Evolutionary conservation across 2,329 filamentous ascomycete genomes (phyloP).

Genomic region (Colletotrichum lupini): DNA sequence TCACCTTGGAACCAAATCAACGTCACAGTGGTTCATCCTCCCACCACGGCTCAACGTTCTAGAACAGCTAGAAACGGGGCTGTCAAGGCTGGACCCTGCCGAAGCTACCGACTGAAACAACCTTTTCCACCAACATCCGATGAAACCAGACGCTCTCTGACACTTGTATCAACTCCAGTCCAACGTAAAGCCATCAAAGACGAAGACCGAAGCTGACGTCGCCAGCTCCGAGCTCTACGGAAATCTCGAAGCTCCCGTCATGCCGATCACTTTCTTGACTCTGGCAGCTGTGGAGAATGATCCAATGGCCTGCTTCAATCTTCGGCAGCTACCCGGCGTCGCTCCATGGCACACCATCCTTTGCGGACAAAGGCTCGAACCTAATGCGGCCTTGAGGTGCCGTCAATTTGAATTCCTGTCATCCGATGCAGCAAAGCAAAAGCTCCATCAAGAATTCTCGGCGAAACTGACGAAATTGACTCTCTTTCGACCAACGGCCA

Average conservation of each 20-base stretch:
- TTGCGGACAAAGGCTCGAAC: not conserved
- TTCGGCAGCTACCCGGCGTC: not conserved
- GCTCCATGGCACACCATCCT: not conserved
- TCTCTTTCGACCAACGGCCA: not conserved
- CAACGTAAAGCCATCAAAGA: not conserved
- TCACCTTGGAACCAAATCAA: not conserved
- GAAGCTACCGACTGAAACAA: slow-evolving; percentile 11
- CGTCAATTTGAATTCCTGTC: not conserved
- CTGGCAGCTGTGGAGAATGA: not conserved
- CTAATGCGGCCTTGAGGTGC: not conserved
- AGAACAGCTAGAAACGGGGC: not conserved
- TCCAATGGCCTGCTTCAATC: not conserved
- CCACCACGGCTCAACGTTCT: not conserved
- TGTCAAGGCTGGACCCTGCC: not conserved
- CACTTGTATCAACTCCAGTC: not conserved
- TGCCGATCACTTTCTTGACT: not conserved
- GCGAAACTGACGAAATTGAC: not conserved
- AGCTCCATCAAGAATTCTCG: not conserved
- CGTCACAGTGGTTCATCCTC: slow-evolving; percentile 3
- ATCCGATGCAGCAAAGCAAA: not conserved
- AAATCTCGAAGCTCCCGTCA: not conserved
- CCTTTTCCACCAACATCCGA: slow-evolving; percentile 8
- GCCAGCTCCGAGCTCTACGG: not conserved
- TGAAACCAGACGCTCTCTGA: slow-evolving; percentile 22
- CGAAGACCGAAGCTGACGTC: not conserved